Evolutionary conservation across 345 rosid species (phyloP).

Genomic region (Eucalyptus melliodora): DNA sequence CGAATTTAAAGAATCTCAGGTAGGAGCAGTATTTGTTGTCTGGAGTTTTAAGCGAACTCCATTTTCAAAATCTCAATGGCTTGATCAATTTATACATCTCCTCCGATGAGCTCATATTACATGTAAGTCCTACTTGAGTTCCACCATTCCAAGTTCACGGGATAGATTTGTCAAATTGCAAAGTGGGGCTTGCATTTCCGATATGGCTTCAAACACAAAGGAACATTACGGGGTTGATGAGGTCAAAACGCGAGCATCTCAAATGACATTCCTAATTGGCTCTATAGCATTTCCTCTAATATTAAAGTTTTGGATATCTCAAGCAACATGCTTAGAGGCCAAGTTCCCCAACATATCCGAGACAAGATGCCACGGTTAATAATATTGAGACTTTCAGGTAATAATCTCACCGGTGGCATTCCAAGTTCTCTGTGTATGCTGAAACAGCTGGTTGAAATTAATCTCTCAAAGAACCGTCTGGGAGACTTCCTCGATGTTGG

Average conservation of each 20-base stretch:
- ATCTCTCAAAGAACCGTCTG: not conserved
- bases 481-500: not conserved
- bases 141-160: not conserved
- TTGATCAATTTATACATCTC: not conserved
- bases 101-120: not conserved
- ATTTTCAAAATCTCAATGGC: not conserved
- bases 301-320: not conserved
- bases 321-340: not conserved
- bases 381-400: not conserved
- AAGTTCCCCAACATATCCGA: not conserved
- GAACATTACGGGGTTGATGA: not conserved
- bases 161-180: not conserved
- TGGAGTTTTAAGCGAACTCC: not conserved
- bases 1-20: not conserved
- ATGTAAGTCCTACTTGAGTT: not conserved
- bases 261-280: not conserved
- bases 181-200: not conserved
- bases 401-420: not conserved
- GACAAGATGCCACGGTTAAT: not conserved
- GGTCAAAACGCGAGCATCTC: not conserved
- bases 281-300: not conserved
- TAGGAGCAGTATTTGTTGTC: rapidly evolving
- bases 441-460: not conserved
- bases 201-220: not conserved
- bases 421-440: not conserved